A percentile compares a stretch with the other conserved stretches of the same genome.
These are phyloP conservation scores for Syncephalis plumigaleata DNA, from an alignment of 371 early-diverging fungal species.

Conservation along the genomic window DNA sequence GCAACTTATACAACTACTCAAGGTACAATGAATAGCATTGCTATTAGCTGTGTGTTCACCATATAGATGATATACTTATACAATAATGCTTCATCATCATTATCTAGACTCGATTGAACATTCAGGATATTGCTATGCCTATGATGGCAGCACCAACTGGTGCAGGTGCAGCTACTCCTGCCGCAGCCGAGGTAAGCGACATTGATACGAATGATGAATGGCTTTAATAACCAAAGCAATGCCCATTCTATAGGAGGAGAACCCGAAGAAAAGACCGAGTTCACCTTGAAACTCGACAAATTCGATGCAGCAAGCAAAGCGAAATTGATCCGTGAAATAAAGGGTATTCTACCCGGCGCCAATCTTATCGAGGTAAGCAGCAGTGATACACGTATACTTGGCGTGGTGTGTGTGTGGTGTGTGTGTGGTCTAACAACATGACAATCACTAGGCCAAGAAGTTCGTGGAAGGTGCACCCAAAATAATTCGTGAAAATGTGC, in stretches of 20 bases:
- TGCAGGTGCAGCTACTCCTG: slow-evolving; percentile 32
- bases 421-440: neutral
- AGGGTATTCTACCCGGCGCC: slow-evolving; percentile 76
- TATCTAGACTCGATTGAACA: slow-evolving; percentile 66
- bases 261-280: slow-evolving; percentile 81
- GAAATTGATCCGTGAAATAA: slow-evolving; percentile 95
- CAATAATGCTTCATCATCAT: neutral
- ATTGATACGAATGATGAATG: neutral
- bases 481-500: slow-evolving; percentile 73
- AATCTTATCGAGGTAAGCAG: slow-evolving; percentile 89
- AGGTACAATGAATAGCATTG: too few relatives aligned
- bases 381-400: too few relatives aligned
- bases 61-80: neutral
- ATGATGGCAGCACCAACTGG: slow-evolving; percentile 46
- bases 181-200: slow-evolving; percentile 21
- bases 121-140: slow-evolving; percentile 82
- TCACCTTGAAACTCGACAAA: slow-evolving; percentile 90
- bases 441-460: slow-evolving; percentile 68
- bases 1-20: slow-evolving; percentile 69
- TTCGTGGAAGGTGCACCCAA: slow-evolving; percentile 95
- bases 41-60: neutral
- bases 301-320: slow-evolving; percentile 90
- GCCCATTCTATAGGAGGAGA: slow-evolving; percentile 34
- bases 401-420: too few relatives aligned
- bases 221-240: neutral